Base-by-base conservation (phyloP, 768 basidiomycete genomes). In the Tephrocybe sp. region DNA sequence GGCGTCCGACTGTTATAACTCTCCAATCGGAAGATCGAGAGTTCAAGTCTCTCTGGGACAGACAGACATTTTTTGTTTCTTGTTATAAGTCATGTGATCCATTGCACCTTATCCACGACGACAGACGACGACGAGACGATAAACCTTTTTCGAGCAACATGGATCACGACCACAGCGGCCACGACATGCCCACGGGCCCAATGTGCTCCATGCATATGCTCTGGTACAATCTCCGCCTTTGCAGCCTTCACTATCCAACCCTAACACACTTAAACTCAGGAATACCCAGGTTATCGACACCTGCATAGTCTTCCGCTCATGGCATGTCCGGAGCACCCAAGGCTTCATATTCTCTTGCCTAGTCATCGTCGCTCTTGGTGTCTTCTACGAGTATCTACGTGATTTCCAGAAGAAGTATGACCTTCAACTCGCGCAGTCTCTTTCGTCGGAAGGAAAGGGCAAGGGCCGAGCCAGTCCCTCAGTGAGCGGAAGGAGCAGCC, bases 301-400 rank as follows among this genome's bases (percentile, higher is more conserved):
- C 37, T 92, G 89, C 70, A 75, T 92, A 68, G 84, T 93, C 69
- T 91, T 92, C 71, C 69, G 62, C 12, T 74, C 77, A 53, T 93
- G 90, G 88, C 89, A 91, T 70, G 81, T 93, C 58, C 69, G 60
- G 52, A 77, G 84, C 19, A 69, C 64, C 42, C 54, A 72, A 9
- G 65, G 70, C 21, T 90, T 94, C 63, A 53, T 83, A 53, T 54
- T 85, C 52, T 90, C 89, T 21, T 84, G 80, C 65, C 36, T 84
- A 54, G 77, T 71, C 47, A 83, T 93, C 65, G 74, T 85, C 47
- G 68, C 67, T 0, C 76, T 94, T 24, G 83, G 88, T 43, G 69
- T 90, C n/a, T 69, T 84, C 48, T 93, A 84, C 67, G 91, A 94
- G 62, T 93, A 87, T 64, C 76, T 92, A 43, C 82, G 89, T 45